These are phyloP conservation scores for Ceratopteris richardii DNA, from an alignment of 75 land plant species.

Conservation along the genomic window DNA sequence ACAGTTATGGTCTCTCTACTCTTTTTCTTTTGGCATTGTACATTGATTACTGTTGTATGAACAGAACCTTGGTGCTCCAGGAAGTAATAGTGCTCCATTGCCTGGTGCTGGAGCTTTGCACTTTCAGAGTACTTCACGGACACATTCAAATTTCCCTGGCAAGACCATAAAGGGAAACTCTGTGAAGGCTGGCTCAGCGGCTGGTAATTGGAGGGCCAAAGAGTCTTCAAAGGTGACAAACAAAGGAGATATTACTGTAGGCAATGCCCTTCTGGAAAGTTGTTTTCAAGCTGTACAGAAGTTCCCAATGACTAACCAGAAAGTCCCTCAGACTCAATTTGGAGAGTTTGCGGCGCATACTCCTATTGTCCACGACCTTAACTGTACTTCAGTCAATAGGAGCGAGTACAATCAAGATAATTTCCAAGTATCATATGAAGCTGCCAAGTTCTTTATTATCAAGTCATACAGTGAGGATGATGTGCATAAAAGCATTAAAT, in stretches of 20 bases:
- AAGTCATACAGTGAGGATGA: constrained; percentile 75
- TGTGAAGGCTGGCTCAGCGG: background rate
- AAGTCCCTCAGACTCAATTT: constrained; percentile 13
- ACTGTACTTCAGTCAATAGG: constrained; percentile 4
- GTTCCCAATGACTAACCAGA: constrained; percentile 17
- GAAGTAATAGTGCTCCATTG: background rate
- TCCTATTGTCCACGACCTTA: too few relatives aligned
- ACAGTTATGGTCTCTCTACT: too few relatives aligned
- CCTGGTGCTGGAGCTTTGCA: background rate
- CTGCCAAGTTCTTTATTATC: constrained; percentile 51
- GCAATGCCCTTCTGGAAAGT: background rate
- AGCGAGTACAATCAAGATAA: constrained; percentile 46
- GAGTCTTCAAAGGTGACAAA: background rate
- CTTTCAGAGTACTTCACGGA: background rate
- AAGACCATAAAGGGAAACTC: background rate
- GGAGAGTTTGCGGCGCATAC: constrained; percentile 6
- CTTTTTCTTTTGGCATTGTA: too few relatives aligned
- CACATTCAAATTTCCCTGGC: background rate
- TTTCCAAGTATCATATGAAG: constrained; percentile 38
- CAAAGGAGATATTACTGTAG: background rate
- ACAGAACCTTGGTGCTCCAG: background rate
- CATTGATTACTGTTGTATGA: background rate
- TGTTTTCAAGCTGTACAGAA: constrained; percentile 23
- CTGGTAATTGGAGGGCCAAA: background rate
- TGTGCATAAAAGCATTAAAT: constrained; percentile 65